These are phyloP conservation scores for Geotrichum reessii DNA, from an alignment of 1,139 yeast genomes.

Conservation along the genomic window DNA sequence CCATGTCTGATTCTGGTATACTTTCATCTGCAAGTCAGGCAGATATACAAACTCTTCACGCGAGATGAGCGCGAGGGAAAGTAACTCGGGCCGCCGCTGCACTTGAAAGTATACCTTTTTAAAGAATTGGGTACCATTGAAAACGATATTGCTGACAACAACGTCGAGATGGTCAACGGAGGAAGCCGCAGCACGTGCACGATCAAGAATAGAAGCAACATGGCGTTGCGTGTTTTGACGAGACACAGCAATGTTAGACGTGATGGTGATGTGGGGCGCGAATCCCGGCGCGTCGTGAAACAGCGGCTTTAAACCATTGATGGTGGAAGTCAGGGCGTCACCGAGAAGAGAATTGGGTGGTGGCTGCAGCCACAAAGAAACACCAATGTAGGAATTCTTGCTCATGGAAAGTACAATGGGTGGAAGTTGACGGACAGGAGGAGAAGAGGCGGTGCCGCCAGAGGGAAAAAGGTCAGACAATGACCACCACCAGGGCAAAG, in stretches of 20 bases:
- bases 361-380: conserved; percentile 77
- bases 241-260: conserved; percentile 47
- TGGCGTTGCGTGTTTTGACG: conserved; percentile 40
- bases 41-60: conserved; percentile 58
- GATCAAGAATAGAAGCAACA: conserved; percentile 56
- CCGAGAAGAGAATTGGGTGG: conserved; percentile 48
- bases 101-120: conserved; percentile 62
- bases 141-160: conserved; percentile 30
- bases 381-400: conserved; percentile 27
- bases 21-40: conserved; percentile 31
- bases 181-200: conserved; percentile 58
- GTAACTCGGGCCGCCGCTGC: conserved; percentile 49
- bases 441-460: background rate
- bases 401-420: conserved; percentile 2
- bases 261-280: conserved; percentile 74
- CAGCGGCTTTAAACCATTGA: conserved; percentile 59
- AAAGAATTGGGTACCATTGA: conserved; percentile 44
- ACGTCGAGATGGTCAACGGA: conserved; percentile 35
- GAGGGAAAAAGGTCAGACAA: background rate
- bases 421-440: background rate
- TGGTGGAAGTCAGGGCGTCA: conserved; percentile 55
- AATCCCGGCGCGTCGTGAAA: conserved; percentile 65
- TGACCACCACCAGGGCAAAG: too few relatives aligned
- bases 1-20: conserved; percentile 24
- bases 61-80: conserved; percentile 63